These are phyloP conservation scores for Knoxdaviesia proteae DNA, from an alignment of 2,329 filamentous ascomycete genomes.

Conservation along the genomic window DNA sequence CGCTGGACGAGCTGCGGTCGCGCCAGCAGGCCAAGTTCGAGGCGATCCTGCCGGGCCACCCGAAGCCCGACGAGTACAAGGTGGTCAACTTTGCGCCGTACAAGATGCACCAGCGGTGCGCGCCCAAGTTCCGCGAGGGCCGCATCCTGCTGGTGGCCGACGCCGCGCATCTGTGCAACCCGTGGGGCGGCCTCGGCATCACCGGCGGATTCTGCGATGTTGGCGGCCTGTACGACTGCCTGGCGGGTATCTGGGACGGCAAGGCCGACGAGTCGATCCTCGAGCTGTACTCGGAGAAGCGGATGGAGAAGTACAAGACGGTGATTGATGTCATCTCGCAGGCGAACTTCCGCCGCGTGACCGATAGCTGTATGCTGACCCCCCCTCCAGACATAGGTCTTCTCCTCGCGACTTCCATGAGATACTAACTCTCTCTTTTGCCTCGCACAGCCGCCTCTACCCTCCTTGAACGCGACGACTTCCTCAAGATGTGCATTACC, in stretches of 20 bases:
- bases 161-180: conserved; percentile 35
- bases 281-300: conserved; percentile 22
- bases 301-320: conserved; percentile 22
- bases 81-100: conserved; percentile 37
- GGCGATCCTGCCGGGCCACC: conserved; percentile 35
- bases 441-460: conserved; percentile 12
- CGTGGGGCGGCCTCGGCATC: conserved; percentile 38
- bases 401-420: neutral
- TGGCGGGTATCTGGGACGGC: conserved; percentile 23
- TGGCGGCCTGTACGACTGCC: conserved; percentile 38
- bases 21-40: conserved; percentile 26
- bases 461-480: conserved; percentile 16
- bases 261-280: conserved; percentile 21
- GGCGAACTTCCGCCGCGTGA: conserved; percentile 22
- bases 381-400: neutral
- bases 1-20: conserved; percentile 8
- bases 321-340: conserved; percentile 21
- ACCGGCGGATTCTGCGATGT: conserved; percentile 41
- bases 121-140: conserved; percentile 33
- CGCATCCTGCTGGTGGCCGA: conserved; percentile 36
- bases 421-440: neutral
- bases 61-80: conserved; percentile 34
- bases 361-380: conserved; percentile 12
- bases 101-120: conserved; percentile 39
- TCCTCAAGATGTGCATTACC: conserved; percentile 16